Percentiles rank a stretch among this genome's conserved stretches.
Conservation (phyloP, 768 basidiomycete genomes). For the Glaciozyma martinii region DNA sequence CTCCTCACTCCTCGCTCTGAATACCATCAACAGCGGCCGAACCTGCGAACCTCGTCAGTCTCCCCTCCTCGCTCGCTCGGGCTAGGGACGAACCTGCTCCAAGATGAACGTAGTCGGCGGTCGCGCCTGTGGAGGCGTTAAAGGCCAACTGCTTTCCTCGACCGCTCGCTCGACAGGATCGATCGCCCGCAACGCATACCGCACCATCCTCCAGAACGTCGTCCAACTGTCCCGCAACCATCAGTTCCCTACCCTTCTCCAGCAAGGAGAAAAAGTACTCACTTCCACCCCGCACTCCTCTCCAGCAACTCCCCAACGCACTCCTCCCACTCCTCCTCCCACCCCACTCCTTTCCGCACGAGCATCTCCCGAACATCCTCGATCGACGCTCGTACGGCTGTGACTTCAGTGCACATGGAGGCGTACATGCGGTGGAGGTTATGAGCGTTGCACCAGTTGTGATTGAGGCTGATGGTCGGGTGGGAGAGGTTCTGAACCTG, state of each 20-base stretch:
- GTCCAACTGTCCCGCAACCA: constrained; percentile 12
- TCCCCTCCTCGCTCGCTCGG: not conserved
- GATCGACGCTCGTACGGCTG: constrained; percentile 14
- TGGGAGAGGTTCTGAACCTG: constrained; percentile 21
- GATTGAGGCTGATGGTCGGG: constrained; percentile 31
- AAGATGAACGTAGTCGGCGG: not conserved
- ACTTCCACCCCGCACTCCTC: constrained; percentile 32
- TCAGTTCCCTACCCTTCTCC: not conserved
- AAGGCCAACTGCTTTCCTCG: constrained; percentile 1
- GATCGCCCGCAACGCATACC: constrained; percentile 8
- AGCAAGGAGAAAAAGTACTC: not conserved
- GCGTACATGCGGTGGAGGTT: constrained; percentile 18
- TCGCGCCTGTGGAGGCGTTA: not conserved
- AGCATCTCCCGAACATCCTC: constrained; percentile 27
- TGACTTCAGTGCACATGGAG: constrained; percentile 18
- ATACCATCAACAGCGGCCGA: not conserved
- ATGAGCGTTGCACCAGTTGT: constrained; percentile 32
- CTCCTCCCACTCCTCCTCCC: constrained; percentile 25
- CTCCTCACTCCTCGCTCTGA: not conserved
- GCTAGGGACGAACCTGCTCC: not conserved
- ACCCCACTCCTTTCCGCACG: not conserved
- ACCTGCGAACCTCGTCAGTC: not conserved
- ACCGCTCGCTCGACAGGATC: not conserved
- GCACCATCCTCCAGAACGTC: constrained; percentile 26
- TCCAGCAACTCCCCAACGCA: constrained; percentile 24